Evolutionary conservation across 2,329 filamentous ascomycete species (phyloP), one percentile per base, ranked within the genome.

Genomic region (Myriangium duriaei): DNA sequence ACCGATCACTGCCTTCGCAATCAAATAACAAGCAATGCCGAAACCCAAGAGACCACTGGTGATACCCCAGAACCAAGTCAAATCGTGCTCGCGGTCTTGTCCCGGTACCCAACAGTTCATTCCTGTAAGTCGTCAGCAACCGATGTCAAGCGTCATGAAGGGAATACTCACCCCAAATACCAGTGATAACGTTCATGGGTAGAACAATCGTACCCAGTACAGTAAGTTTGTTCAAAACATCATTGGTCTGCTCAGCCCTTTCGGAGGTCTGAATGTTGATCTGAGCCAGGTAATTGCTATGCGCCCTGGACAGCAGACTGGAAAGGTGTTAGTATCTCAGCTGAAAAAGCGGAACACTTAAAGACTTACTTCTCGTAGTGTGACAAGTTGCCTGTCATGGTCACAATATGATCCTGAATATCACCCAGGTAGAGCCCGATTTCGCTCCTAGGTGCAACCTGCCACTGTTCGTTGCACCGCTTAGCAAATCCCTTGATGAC

Each of bases 261-360:
- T 96, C 88, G 60, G 95, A 95, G 88, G 96, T 96, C 52, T 86
- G 78, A 51, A 96, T 94, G 60, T 95, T 96, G 64, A 98, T 95
- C 58, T 98, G 91, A 1, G 91, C 91, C n/a, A 98, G 80, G 57
- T 98, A 98, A 57, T 96, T 98, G 54, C 77, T 83, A 54, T 98
- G 91, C 10, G 87, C 87, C 41, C 91, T 76, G 33, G 84, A 84
- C 17, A 98, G 71, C 34, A 98, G 83, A 53, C 85, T 91, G 47
- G 3, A 11, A 18, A 11, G 14, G 13, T 29, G 42, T 55, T 34
- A 57, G 47, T 33, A 32, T 26, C 4, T 7, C 37, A 14, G 14
- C 40, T 19, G 11, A 19, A 2, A 9, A 26, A 17, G 28, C 13
- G 31, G n/a, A 11, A 18, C 28, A 15, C 10, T 2, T 3, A 11